Evolutionary conservation across 768 basidiomycete genomes (phyloP).

Genomic region (Lactarius sanguifluus): DNA sequence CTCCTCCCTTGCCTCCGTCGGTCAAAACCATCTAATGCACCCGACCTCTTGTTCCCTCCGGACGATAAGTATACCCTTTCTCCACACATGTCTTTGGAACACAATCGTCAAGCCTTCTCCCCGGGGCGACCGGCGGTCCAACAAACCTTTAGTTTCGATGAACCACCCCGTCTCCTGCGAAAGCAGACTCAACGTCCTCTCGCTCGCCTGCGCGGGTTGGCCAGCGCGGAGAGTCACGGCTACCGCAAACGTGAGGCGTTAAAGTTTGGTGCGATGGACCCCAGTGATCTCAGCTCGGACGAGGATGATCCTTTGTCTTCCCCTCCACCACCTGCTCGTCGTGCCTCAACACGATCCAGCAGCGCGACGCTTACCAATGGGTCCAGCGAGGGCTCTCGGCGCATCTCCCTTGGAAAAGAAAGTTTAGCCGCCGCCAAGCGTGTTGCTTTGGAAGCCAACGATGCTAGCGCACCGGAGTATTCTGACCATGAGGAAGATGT

Average conservation of each 20-base stretch:
- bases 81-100: slow-evolving; percentile 15
- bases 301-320: slow-evolving; percentile 38
- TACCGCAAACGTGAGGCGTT: slow-evolving; percentile 47
- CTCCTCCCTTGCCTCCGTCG: slow-evolving; percentile 37
- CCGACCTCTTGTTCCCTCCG: slow-evolving; percentile 12
- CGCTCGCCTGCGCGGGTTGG: slow-evolving; percentile 17
- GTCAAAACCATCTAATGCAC: slow-evolving; percentile 17
- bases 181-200: slow-evolving; percentile 14
- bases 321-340: slow-evolving; percentile 22
- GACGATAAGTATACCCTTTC: slow-evolving; percentile 18
- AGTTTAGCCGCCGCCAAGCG: slow-evolving; percentile 29
- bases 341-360: slow-evolving; percentile 29
- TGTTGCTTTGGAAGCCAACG: slow-evolving; percentile 14
- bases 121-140: not conserved
- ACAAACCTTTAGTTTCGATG: slow-evolving; percentile 9
- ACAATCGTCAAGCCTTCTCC: slow-evolving; percentile 2
- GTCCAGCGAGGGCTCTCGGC: slow-evolving; percentile 7
- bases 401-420: slow-evolving; percentile 29
- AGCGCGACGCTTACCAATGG: slow-evolving; percentile 34
- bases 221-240: slow-evolving; percentile 26
- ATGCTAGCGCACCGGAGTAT: slow-evolving; percentile 31
- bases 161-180: slow-evolving; percentile 7
- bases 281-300: slow-evolving; percentile 46
- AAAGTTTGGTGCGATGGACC: slow-evolving; percentile 38
- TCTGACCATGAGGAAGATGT: slow-evolving; percentile 39